phyloP scores from a whole-genome alignment of 1,284 basidiomycete species.

The Rhodotorula sp. region DNA sequence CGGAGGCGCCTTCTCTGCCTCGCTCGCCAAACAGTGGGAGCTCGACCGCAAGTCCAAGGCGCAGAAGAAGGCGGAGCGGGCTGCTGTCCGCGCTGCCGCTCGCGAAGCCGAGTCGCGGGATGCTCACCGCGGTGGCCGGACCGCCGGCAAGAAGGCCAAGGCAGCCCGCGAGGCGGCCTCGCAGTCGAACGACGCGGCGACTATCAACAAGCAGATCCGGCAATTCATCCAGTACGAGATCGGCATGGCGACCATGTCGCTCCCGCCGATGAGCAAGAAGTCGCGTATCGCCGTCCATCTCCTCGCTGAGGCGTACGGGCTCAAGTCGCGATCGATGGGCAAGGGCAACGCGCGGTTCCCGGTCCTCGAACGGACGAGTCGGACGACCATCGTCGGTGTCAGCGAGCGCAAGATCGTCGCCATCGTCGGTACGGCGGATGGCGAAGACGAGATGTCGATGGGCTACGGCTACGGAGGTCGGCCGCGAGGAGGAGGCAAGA shows the following conservation, averaged over 20 bases:
- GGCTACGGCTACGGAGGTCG: conserved; percentile 53
- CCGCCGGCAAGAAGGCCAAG: conserved; percentile 30
- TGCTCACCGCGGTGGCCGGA: not conserved
- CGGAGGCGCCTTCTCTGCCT: conserved; percentile 42
- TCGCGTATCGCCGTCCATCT: conserved; percentile 71
- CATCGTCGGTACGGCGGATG: conserved; percentile 33
- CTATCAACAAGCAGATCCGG: conserved; percentile 64
- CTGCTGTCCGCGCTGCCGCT: conserved; percentile 43
- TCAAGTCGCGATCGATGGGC: conserved; percentile 75
- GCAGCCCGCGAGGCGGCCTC: conserved; percentile 48
- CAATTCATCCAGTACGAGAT: conserved; percentile 62
- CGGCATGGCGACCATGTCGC: conserved; percentile 58
- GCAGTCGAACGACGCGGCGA: conserved; percentile 52
- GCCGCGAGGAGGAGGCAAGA: conserved; percentile 53
- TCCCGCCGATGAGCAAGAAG: conserved; percentile 73
- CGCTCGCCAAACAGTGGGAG: conserved; percentile 72
- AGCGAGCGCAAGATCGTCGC: conserved; percentile 28
- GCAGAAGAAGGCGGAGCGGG: conserved; percentile 65
- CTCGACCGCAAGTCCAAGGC: conserved; percentile 79
- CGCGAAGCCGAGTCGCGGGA: conserved; percentile 18
- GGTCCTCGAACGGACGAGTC: conserved; percentile 34
- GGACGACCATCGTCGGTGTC: conserved; percentile 24
- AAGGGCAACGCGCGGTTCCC: conserved; percentile 58
- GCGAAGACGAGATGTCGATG: conserved; percentile 54
- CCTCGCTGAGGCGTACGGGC: conserved; percentile 67